Base-by-base conservation (phyloP, 2,329 filamentous ascomycete species). In the Colletotrichum siamense region DNA sequence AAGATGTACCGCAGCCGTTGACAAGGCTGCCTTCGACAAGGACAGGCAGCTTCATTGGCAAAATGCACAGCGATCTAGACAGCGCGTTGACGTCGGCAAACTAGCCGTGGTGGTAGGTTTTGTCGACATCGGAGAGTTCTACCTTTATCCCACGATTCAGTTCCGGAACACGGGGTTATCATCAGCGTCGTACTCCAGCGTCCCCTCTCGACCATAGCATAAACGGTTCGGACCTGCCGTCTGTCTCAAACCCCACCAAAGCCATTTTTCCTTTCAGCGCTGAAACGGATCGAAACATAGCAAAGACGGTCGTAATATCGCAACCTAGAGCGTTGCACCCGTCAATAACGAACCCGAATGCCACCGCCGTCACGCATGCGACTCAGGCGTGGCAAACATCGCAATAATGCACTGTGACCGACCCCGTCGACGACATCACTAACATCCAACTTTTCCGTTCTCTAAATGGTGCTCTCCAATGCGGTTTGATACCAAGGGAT, bases 251-350 rank as follows among this genome's bases (percentile, higher is more conserved):
- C 28, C 44, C 16, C 57, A 2, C 44, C 71, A 55, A 16, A 24
- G 57, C 66, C 28, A 22, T 18, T 10, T 18, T 39, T 15, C 18
- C 22, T 15, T 13, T 12, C 22, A n/a, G 44, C 22, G 34, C 24
- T 72, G 73, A 72, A 75, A 75, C 69, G 69, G 52, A 72, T 57
- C 22, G 61, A 71, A 75, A 67, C 39, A 32, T 52, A 28, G 18
- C 44, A 8, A 18, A 22, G n/a, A 24, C 44, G 44, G 52, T 24
- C 62, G 69, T 44, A 39, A 28, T 9, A 39, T 72, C 32, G 30
- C 62, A 28, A 75, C 52, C 32, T 16, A 26, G 49, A 34, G 61
- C 44, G 69, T 75, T 67, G 69, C 73, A 72, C 52, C 66, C 36
- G 52, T 62, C 62, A 55, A 55, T 13, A 22, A 55, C 16, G 16